Percentiles rank a stretch among this genome's conserved stretches.
Conservation (phyloP, 805 yeast species). For the Metschnikowia amazonensis region DNA sequence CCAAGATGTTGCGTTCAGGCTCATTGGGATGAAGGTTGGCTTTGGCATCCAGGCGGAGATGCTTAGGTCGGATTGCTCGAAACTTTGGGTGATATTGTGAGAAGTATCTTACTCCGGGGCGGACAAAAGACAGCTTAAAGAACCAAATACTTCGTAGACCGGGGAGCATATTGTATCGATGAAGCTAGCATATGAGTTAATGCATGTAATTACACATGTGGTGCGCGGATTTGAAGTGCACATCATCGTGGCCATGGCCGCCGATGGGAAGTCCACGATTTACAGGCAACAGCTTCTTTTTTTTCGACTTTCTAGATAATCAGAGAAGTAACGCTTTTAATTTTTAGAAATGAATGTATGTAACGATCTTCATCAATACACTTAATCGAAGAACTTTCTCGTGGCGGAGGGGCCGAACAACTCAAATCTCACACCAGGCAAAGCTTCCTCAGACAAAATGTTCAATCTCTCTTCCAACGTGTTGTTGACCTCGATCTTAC, state of each 20-base stretch:
- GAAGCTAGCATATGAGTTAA: background rate
- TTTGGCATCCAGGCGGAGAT: background rate
- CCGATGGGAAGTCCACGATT: too few relatives aligned
- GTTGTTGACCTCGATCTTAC: conserved; percentile 86
- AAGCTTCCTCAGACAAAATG: conserved; percentile 73
- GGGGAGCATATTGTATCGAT: background rate
- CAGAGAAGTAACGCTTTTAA: background rate
- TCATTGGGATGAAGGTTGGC: background rate
- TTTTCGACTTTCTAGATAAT: too few relatives aligned
- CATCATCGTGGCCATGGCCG: background rate
- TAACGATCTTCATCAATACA: conserved; percentile 1
- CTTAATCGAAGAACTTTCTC: conserved; percentile 85
- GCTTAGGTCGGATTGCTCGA: background rate
- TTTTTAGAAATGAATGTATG: conserved; percentile 6
- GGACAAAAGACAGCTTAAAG: background rate
- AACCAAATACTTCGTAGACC: background rate
- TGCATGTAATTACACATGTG: background rate
- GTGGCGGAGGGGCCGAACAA: conserved; percentile 80
- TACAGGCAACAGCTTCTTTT: background rate
- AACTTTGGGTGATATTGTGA: background rate
- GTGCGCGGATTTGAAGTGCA: conserved; percentile 2
- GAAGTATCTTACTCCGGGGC: background rate
- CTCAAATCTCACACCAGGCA: conserved; percentile 90
- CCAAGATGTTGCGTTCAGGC: conserved; percentile 8
- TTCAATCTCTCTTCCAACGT: conserved; percentile 92